Conservation (phyloP, 2,329 filamentous ascomycete species). For the Alternaria sp. region DNA sequence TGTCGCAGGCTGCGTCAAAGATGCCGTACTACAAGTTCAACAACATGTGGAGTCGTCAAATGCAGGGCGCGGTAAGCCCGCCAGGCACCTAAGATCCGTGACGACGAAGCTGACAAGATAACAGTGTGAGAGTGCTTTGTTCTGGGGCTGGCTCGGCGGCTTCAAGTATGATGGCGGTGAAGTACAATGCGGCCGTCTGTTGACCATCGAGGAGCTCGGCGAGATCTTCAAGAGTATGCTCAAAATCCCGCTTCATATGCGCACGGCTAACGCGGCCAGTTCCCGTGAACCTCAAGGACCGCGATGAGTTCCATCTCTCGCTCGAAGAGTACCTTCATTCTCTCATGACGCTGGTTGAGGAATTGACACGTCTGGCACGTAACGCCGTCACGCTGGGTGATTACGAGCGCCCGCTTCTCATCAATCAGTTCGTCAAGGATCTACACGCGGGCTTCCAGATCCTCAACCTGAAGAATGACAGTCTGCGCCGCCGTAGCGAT, state of each 20-base stretch:
- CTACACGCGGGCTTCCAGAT: constrained; percentile 96
- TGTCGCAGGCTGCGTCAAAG: constrained; percentile 77
- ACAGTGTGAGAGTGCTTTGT: constrained; percentile 65
- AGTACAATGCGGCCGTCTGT: constrained; percentile 68
- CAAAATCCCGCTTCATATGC: constrained; percentile 3
- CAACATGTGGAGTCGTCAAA: constrained; percentile 79
- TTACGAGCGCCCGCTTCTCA: constrained; percentile 82
- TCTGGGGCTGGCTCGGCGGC: constrained; percentile 82
- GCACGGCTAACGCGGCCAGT: constrained; percentile 60
- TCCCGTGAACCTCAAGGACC: constrained; percentile 88
- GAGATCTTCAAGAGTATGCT: constrained; percentile 73
- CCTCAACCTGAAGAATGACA: constrained; percentile 96
- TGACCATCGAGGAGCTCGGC: constrained; percentile 90
- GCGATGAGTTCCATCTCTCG: constrained; percentile 91
- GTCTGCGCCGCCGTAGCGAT: constrained; percentile 84
- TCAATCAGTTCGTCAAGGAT: constrained; percentile 93
- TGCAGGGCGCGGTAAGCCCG: constrained; percentile 76
- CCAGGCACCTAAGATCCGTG: background rate
- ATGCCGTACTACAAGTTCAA: constrained; percentile 99
- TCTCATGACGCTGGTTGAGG: constrained; percentile 85
- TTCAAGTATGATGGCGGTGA: constrained; percentile 63
- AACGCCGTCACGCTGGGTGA: constrained; percentile 95
- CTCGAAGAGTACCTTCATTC: constrained; percentile 97
- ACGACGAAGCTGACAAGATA: constrained; percentile 9
- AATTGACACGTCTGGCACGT: constrained; percentile 87